These are phyloP conservation scores for Aspergillus ruber DNA, from an alignment of 2,329 filamentous ascomycete species.

Conservation along the genomic window DNA sequence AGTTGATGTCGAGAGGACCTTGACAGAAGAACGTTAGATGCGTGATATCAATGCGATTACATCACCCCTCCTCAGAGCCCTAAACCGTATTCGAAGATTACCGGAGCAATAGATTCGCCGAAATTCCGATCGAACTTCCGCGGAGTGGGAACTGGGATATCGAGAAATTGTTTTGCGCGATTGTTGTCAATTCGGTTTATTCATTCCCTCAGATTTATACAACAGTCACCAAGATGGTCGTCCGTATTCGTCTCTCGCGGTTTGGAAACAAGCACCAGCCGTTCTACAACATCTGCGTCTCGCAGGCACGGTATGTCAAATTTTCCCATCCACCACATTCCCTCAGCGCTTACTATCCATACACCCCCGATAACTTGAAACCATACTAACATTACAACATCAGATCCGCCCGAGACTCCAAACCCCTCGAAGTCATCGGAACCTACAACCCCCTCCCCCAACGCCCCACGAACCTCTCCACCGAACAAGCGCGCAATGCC, in stretches of 20 bases:
- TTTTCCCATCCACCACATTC: not conserved
- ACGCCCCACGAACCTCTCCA: conserved; percentile 42
- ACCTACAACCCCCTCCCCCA: conserved; percentile 57
- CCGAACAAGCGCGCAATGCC: conserved; percentile 45
- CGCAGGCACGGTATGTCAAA: conserved; percentile 70
- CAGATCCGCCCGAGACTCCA: conserved; percentile 78
- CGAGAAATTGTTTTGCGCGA: not conserved
- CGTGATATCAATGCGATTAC: conserved; percentile 9
- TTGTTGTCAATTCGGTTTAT: conserved; percentile 3
- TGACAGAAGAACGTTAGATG: not conserved
- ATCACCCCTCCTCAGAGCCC: conserved; percentile 14
- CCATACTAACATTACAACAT: conserved; percentile 3
- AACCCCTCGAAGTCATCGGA: conserved; percentile 86
- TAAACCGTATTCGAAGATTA: conserved; percentile 11
- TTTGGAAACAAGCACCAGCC: conserved; percentile 85
- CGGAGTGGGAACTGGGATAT: conserved; percentile 12
- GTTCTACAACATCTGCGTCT: conserved; percentile 95
- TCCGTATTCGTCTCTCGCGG: conserved; percentile 88
- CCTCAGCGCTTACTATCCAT: too few species aligned
- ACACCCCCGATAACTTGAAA: not conserved
- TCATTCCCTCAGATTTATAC: not conserved
- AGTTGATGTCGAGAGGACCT: not conserved
- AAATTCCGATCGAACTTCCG: conserved; percentile 19
- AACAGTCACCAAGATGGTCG: conserved; percentile 61
- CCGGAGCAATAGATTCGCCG: conserved; percentile 25